Percentiles rank a stretch among this genome's conserved stretches.
Conservation (phyloP, 805 yeast species). For the Wickerhamomyces chambardii region DNA sequence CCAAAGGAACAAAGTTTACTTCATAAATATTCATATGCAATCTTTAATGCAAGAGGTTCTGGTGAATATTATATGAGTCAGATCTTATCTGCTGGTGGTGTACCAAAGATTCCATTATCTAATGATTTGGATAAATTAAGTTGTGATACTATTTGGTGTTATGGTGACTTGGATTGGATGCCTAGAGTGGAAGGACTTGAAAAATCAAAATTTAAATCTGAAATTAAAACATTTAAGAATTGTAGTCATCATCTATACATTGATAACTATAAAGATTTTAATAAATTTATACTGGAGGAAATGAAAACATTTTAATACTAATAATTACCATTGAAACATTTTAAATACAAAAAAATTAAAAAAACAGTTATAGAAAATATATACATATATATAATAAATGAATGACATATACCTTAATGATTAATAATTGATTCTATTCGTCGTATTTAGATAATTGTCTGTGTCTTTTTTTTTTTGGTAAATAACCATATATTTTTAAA, state of each 20-base stretch:
- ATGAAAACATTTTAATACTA: slow-evolving; percentile 27
- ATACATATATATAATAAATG: too few relatives aligned
- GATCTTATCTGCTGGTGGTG: slow-evolving; percentile 84
- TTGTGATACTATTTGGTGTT: slow-evolving; percentile 71
- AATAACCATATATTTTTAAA: too few relatives aligned
- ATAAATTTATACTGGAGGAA: slow-evolving; percentile 38
- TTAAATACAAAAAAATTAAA: too few relatives aligned
- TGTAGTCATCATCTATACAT: slow-evolving; percentile 78
- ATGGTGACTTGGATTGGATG: slow-evolving; percentile 78
- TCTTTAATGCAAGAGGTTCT: slow-evolving; percentile 81
- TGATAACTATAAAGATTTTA: slow-evolving; percentile 52
- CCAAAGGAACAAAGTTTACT: slow-evolving; percentile 37
- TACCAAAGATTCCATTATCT: slow-evolving; percentile 68
- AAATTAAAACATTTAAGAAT: slow-evolving; percentile 34
- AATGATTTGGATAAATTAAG: slow-evolving; percentile 31
- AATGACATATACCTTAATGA: too few relatives aligned
- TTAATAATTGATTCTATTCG: too few relatives aligned
- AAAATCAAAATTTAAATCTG: slow-evolving; percentile 16
- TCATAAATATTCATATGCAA: slow-evolving; percentile 75
- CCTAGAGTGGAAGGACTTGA: slow-evolving; percentile 27
- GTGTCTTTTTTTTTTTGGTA: too few relatives aligned
- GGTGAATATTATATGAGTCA: slow-evolving; percentile 90
- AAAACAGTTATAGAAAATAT: too few relatives aligned
- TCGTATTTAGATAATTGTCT: too few relatives aligned
- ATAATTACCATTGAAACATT: too few relatives aligned